Conservation (phyloP, 2,329 filamentous ascomycete species). For the Xylariaceae sp. region DNA sequence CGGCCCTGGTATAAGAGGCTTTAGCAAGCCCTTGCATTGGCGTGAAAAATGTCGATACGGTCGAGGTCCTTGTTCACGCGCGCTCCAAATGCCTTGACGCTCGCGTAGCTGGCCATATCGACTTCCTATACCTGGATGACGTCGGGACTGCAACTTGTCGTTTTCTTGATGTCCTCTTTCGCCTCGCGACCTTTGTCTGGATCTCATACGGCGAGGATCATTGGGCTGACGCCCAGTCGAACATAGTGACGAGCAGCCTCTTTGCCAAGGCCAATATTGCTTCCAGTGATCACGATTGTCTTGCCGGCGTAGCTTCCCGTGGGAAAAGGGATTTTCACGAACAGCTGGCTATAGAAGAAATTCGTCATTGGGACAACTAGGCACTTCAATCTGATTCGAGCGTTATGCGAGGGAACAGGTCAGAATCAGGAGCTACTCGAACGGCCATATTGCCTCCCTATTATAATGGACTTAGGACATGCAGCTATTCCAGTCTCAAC, state of each 20-base stretch:
- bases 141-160: conserved; percentile 20
- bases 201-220: conserved; percentile 36
- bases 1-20: conserved; percentile 29
- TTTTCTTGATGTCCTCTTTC: conserved; percentile 33
- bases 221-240: conserved; percentile 11
- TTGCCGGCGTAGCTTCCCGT: conserved; percentile 25
- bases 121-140: conserved; percentile 47
- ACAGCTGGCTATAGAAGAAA: conserved; percentile 13
- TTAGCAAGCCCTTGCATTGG: conserved; percentile 41
- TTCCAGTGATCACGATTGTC: conserved; percentile 33
- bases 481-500: too few species aligned
- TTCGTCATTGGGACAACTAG: conserved; percentile 3
- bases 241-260: conserved; percentile 32
- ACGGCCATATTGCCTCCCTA: too few species aligned
- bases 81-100: conserved; percentile 41
- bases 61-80: conserved; percentile 34
- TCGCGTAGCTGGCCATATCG: conserved; percentile 45
- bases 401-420: background rate
- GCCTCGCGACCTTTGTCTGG: conserved; percentile 34
- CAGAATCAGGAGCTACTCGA: background rate
- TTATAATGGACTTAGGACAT: too few species aligned
- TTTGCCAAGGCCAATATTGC: conserved; percentile 33
- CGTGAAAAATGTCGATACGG: conserved; percentile 41
- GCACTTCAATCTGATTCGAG: background rate
- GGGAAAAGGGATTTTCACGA: conserved; percentile 20